These are phyloP conservation scores for Gossypium lobatum DNA, from an alignment of 441 rosid species.

Conservation along the genomic window DNA sequence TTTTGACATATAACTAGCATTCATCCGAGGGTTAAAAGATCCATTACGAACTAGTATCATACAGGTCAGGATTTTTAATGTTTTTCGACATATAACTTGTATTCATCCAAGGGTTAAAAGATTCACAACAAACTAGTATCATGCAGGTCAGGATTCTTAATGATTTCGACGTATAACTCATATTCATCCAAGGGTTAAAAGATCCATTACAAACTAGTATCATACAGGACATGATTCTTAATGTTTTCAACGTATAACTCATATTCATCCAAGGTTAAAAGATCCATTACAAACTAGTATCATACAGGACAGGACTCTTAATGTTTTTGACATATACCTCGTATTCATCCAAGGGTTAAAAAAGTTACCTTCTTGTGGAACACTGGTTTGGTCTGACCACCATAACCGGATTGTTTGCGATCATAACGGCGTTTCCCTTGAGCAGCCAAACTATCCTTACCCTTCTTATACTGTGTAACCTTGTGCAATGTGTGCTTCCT, in stretches of 20 bases:
- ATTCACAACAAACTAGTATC: too few relatives aligned
- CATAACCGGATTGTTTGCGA: constrained; percentile 63
- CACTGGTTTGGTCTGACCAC: constrained; percentile 66
- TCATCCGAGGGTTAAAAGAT: not conserved
- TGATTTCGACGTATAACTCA: not conserved
- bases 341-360: not conserved
- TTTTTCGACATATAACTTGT: not conserved
- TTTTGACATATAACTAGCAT: not conserved
- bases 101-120: too few relatives aligned
- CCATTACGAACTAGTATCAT: not conserved
- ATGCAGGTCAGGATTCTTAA: not conserved
- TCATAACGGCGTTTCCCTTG: constrained; percentile 71
- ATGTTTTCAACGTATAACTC: not conserved
- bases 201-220: not conserved
- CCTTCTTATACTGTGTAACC: constrained; percentile 73
- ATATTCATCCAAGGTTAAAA: too few relatives aligned
- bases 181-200: not conserved
- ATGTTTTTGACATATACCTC: not conserved
- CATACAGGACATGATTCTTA: not conserved
- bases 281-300: too few relatives aligned
- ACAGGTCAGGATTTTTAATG: not conserved
- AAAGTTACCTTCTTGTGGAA: constrained; percentile 51
- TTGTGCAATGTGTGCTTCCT: constrained; percentile 70
- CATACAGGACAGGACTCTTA: not conserved
- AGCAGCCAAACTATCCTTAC: constrained; percentile 61